A percentile compares a stretch with the other conserved stretches of the same genome.
Evolutionary conservation across 805 yeast species (phyloP).

Genomic region (Brettanomyces sp.): DNA sequence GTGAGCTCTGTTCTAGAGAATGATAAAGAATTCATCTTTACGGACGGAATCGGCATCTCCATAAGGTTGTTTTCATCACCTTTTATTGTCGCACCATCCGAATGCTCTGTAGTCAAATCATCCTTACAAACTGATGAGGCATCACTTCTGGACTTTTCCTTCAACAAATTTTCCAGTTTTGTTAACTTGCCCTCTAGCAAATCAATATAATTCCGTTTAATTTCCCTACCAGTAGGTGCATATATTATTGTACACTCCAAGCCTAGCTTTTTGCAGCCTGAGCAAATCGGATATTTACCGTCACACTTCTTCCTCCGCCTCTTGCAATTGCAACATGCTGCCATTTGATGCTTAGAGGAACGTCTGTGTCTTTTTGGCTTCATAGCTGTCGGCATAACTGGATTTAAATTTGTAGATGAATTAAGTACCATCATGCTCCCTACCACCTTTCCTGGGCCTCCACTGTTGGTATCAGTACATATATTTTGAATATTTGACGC

Average conservation of each 20-base stretch:
- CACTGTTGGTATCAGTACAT: no score
- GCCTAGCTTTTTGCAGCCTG: slow-evolving; percentile 31
- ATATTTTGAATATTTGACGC: no score
- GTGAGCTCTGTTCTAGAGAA: no score
- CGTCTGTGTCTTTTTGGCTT: slow-evolving; percentile 13
- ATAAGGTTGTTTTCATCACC: background rate
- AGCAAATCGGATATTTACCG: slow-evolving; percentile 39
- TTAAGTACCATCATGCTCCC: no score
- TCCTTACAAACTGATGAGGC: background rate
- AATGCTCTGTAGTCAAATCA: background rate
- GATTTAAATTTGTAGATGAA: no score
- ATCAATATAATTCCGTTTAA: slow-evolving; percentile 37
- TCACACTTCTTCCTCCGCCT: slow-evolving; percentile 41
- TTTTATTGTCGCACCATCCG: no score
- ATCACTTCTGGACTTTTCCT: background rate
- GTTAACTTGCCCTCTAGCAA: slow-evolving; percentile 29
- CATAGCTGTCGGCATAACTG: no score
- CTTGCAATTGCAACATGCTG: slow-evolving; percentile 45
- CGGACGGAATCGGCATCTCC: background rate
- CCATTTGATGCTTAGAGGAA: slow-evolving; percentile 22
- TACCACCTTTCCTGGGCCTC: no score
- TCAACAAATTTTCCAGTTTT: background rate
- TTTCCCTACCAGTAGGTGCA: slow-evolving; percentile 37
- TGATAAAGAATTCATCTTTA: background rate
- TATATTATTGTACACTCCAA: slow-evolving; percentile 38